Evolutionary conservation across 306 rosid genomes (phyloP).

Genomic region (Malus asiatica): DNA sequence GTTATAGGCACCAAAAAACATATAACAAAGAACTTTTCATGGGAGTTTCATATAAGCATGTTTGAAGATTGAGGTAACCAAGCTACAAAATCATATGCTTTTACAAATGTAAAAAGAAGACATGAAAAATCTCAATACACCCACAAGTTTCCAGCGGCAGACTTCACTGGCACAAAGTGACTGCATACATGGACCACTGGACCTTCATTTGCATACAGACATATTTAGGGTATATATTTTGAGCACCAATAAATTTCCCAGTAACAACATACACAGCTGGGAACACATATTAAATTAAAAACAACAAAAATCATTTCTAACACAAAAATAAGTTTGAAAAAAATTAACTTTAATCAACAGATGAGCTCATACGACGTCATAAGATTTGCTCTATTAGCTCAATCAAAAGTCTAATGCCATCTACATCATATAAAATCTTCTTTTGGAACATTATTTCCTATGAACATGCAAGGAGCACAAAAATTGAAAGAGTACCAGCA

Average conservation of each 20-base stretch:
- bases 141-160: not conserved
- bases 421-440: not conserved
- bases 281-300: not conserved
- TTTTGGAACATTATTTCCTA: not conserved
- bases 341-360: not conserved
- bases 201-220: not conserved
- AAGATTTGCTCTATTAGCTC: not conserved
- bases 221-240: not conserved
- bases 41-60: not conserved
- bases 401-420: not conserved
- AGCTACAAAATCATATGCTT: not conserved
- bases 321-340: too few relatives aligned
- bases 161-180: not conserved
- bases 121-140: not conserved
- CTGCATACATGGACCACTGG: not conserved
- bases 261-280: not conserved
- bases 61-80: not conserved
- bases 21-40: not conserved
- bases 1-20: constrained; percentile 4
- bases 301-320: not conserved
- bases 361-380: not conserved
- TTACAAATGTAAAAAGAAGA: not conserved
- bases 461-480: not conserved
- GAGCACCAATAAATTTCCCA: not conserved
- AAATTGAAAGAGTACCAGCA: constrained; percentile 16